These are phyloP conservation scores for Erodium maritimum DNA, from an alignment of 345 rosid genomes.

Conservation along the genomic window DNA sequence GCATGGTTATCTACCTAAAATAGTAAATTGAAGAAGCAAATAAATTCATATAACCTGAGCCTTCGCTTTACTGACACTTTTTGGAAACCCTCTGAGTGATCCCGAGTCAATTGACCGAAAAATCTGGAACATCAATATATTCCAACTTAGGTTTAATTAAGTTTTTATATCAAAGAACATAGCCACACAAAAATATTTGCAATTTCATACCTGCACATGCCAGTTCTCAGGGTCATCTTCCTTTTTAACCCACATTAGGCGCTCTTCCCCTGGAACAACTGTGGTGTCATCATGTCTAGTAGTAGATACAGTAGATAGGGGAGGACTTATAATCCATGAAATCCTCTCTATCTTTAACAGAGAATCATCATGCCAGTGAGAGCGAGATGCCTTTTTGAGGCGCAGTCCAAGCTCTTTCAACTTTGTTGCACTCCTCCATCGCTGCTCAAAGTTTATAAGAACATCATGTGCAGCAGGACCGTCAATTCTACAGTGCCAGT, in stretches of 20 bases:
- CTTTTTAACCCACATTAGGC: no score
- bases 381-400: no score
- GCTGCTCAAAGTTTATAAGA: conserved; percentile 79
- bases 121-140: conserved; percentile 30
- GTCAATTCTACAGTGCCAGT: conserved; percentile 78
- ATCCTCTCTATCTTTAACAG: conserved; percentile 63
- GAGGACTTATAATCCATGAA: conserved; percentile 17
- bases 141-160: conserved; percentile 9
- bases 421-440: conserved; percentile 77
- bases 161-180: no score
- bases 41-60: conserved; percentile 27
- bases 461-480: conserved; percentile 98
- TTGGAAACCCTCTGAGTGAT: conserved; percentile 81
- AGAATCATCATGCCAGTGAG: conserved; percentile 53
- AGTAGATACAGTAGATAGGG: no score
- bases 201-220: conserved; percentile 60
- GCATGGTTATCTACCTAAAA: no score
- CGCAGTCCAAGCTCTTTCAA: conserved; percentile 27
- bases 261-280: no score
- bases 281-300: no score
- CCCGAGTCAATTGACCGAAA: conserved; percentile 92
- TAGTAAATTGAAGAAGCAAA: no score
- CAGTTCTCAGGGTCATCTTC: conserved; percentile 62
- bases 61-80: conserved; percentile 69
- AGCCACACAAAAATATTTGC: no score